Evolutionary conservation across 495 filamentous ascomycete species (phyloP), one percentile per base, ranked within the genome.

Genomic region (Penicillium lividum): DNA sequence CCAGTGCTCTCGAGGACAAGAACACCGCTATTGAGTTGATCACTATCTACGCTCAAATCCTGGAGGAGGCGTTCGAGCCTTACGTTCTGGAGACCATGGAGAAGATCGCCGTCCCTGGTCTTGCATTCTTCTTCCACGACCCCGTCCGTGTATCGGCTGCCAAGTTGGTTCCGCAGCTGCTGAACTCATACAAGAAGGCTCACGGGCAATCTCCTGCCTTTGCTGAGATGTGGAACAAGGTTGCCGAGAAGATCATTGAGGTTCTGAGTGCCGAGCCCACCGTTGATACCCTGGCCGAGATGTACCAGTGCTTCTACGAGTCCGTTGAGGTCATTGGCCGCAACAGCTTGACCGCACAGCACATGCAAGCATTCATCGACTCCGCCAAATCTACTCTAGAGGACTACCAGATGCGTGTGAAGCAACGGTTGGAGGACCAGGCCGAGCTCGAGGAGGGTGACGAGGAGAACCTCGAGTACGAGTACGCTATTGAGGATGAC

Each of bases 221-320:
- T 51, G 80, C 76, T 11, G 80, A 82, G 28, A 83, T 99, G 55
- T 99, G 95, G 95, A 84, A 81, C 57, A 84, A 81, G 58, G 94
- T 96, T 4, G 86, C 95, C 7, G 89, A 88, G 54, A 96, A 96
- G 74, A 80, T 99, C 44, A 85, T 98, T 30, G 95, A 97, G 70
- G 93, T 97, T 3, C 82, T 99, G n/a, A 90, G 84, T 57, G 90
- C 91, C 0, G 95, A 99, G 74, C 93, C 95, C 7, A 92, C 92
- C 0, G 90, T 99, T 46, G 95, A 99, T 62, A 96, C 93, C 0
- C 84, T 99, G 18, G 93, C 95, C 10, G 95, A 98, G 76, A 96
- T 99, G 91, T 99, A 97, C 71, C 93, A 98, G 73, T 98, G 94
- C 81, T 98, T 98, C 80, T 99, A 99, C 72, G 95, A 99, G 73